These are phyloP conservation scores for Clarireedia sp. DNA, from an alignment of 2,329 filamentous ascomycete species.

Conservation along the genomic window DNA sequence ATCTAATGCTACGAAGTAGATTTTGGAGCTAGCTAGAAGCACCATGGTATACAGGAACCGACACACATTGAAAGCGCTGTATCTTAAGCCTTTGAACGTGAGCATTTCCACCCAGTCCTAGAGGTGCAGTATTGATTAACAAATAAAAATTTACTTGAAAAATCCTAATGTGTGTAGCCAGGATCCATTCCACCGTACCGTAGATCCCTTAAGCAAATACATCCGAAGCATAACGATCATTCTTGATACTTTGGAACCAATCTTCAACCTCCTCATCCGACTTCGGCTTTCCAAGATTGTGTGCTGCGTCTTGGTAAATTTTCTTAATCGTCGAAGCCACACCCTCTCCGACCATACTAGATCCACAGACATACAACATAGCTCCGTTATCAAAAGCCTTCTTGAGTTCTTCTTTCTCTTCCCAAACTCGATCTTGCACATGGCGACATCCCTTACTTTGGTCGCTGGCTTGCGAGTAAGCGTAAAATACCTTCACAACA, in stretches of 20 bases:
- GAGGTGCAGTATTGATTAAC: no score
- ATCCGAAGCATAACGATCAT: slow-evolving; percentile 13
- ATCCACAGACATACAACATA: slow-evolving; percentile 12
- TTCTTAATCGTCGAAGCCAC: slow-evolving; percentile 7
- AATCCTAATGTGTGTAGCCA: neutral
- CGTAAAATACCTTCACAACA: slow-evolving; percentile 8
- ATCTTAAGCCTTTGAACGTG: no score
- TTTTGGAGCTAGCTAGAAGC: no score
- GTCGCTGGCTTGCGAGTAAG: slow-evolving; percentile 1
- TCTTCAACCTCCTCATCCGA: slow-evolving; percentile 11
- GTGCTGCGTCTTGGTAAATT: slow-evolving; percentile 6
- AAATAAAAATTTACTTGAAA: neutral
- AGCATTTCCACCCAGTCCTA: no score
- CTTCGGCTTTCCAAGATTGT: neutral
- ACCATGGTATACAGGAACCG: no score
- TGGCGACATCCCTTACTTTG: slow-evolving; percentile 5
- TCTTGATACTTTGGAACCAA: slow-evolving; percentile 9
- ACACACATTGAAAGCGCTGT: no score
- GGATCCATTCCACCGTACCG: neutral
- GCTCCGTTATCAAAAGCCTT: slow-evolving; percentile 9
- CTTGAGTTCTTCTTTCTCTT: slow-evolving; percentile 7
- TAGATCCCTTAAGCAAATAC: slow-evolving; percentile 4
- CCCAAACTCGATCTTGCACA: slow-evolving; percentile 13
- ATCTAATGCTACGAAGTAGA: no score
- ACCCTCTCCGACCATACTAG: slow-evolving; percentile 6